Base-by-base conservation (phyloP, 2,329 filamentous ascomycete genomes). In the Calonectria montana region DNA sequence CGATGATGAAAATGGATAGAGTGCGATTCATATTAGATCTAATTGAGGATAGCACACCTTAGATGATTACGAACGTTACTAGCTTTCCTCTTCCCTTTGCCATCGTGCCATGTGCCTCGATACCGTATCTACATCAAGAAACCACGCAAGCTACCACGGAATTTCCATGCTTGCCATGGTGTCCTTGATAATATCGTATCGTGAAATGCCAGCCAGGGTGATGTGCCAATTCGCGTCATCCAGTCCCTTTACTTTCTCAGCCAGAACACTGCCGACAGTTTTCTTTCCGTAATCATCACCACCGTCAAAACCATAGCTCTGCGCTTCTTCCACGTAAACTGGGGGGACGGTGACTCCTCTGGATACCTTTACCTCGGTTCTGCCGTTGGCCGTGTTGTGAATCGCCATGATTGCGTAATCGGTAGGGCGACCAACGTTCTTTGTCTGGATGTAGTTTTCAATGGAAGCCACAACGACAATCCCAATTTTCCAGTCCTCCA, bases 371-470 rank as follows among this genome's bases (percentile, higher is more conserved):
- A 55, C 41, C 23, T 31, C 10, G 25, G 47, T 41, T 25, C 55
- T n/a, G 18, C 18, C 43, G 2, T 57, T 68, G 18, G 23, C 57
- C 16, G 35, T 25, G 57, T 69, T 69, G 66, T 53, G 37, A 10
- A 69, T 31, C 13, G 53, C 23, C 18, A 69, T 23, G 45, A 45
- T 35, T 9, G 45, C 66, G 27, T 55, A 63, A n/a, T 69, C 66
- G 35, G 57, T 69, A n/a, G 57, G 29, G 0, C 16, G 45, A 1
- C 31, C 43, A 27, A 55, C 23, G n/a, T 8, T 16, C 3, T 55
- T 37, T 18, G 37, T 55, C 57, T 55, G 66, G 25, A 69, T 45
- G 21, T 43, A 69, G 45, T 63, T 69, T 13, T 69, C 66, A n/a
- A 69, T 69, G 18, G 66, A 63, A 9, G n/a, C 57, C 0, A 25